Base-by-base conservation (phyloP, 495 filamentous ascomycete genomes). In the Parmelia sp. region DNA sequence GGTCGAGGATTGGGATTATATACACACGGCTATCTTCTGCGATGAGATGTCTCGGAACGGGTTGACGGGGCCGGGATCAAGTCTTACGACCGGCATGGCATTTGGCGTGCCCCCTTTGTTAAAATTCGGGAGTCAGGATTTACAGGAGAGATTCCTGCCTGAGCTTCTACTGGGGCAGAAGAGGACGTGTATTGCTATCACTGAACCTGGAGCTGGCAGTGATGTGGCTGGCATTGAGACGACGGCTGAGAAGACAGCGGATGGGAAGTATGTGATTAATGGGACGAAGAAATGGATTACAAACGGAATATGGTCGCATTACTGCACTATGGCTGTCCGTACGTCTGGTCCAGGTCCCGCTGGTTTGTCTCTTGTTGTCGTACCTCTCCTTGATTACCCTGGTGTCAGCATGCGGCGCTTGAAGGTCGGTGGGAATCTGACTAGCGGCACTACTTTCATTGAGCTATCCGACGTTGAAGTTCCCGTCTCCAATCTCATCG, bases 201-300 rank as follows among this genome's bases (percentile, higher is more conserved):
- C 89, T 0, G 89, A 92, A 71, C 89, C 89, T 0, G 82, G 81
- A 35, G 86, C 86, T 6, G 88, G 88, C 4, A 84, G 80, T 66
- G 88, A 92, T 68, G 89, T 92, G 5, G 84, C 87, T 1, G 85
- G 84, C 65, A 88, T 91, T 68, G 74, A 76, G 19, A 90, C 87
- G 1, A 88, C 83, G 3, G 89, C 89, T 4, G 75, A 72, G 9
- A 88, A 86, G 74, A 83, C 77, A 5, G 71, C 74, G 23, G 85
- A 88, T 65, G 87, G 88, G 39, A 83, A 83, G 67, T 92, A 88
- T 65, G 79, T 91, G 39, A 72, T 92, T 37, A 91, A 89, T 61
- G 89, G 89, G 37, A 79, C 79, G 0, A 92, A 92, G 80, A 92
- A 92, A 78, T 92, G 89, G 84, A 90, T 90, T 68, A 90, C 88